Percentiles rank a stretch among this genome's conserved stretches.
These are phyloP conservation scores for Saccharomyces jurei DNA, from an alignment of 805 yeast species.

Conservation along the genomic window DNA sequence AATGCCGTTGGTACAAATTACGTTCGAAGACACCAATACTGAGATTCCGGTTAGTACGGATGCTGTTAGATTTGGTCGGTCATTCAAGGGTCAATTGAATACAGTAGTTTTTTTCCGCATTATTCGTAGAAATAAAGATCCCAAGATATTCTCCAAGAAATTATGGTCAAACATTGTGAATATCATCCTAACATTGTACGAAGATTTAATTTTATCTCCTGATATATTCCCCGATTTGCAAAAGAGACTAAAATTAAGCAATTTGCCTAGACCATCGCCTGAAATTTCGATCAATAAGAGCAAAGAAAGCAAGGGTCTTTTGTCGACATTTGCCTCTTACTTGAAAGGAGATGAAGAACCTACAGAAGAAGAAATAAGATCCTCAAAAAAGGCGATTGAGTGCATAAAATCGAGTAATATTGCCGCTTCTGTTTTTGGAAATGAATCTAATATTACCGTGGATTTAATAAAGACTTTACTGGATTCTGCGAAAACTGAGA, in stretches of 20 bases:
- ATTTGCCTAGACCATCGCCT: conserved; percentile 57
- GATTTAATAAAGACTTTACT: conserved; percentile 30
- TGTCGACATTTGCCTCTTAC: conserved; percentile 86
- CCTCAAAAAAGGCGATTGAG: conserved; percentile 73
- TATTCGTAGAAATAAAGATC: conserved; percentile 47
- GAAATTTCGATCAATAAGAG: conserved; percentile 55
- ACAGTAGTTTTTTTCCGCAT: conserved; percentile 79
- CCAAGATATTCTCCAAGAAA: conserved; percentile 30
- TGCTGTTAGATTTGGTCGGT: conserved; percentile 79
- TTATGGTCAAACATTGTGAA: conserved; percentile 58
- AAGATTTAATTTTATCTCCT: conserved; percentile 64
- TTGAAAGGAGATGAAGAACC: conserved; percentile 95
- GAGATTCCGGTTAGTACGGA: conserved; percentile 67
- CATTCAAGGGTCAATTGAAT: conserved; percentile 86
- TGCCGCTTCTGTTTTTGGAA: conserved; percentile 44
- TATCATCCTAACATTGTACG: conserved; percentile 56
- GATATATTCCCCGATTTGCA: conserved; percentile 60
- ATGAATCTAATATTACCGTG: conserved; percentile 30
- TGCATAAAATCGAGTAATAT: conserved; percentile 70
- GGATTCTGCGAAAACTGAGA: conserved; percentile 30
- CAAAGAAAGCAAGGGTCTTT: conserved; percentile 66
- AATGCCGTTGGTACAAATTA: conserved; percentile 36
- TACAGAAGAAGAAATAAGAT: conserved; percentile 82
- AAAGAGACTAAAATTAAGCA: conserved; percentile 42
- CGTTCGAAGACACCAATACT: conserved; percentile 46